Percentiles rank a stretch among this genome's conserved stretches.
These are phyloP conservation scores for Sporisorium sorghi DNA, from an alignment of 1,284 basidiomycete species.

Conservation along the genomic window DNA sequence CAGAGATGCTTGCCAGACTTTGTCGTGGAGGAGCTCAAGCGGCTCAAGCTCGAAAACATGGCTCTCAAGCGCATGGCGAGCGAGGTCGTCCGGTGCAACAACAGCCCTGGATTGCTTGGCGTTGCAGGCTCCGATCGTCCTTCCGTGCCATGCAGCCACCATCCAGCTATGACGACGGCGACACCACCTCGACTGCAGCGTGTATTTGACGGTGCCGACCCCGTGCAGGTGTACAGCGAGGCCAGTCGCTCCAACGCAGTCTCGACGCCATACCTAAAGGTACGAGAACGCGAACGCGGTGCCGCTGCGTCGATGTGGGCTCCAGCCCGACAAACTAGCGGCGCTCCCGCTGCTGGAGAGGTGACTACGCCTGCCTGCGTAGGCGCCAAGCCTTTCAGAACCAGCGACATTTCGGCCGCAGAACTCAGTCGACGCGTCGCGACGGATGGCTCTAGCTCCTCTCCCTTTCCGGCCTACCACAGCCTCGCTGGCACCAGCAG, in stretches of 20 bases:
- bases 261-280: neutral
- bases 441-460: conserved; percentile 1
- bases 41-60: conserved; percentile 49
- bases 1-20: conserved; percentile 25
- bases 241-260: neutral
- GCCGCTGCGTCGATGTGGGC: conserved; percentile 40
- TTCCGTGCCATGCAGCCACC: conserved; percentile 28
- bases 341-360: neutral
- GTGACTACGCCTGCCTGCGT: neutral
- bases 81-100: conserved; percentile 27
- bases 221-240: conserved; percentile 22
- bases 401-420: conserved; percentile 17
- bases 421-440: conserved; percentile 30
- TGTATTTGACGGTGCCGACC: conserved; percentile 25
- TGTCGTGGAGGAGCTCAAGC: conserved; percentile 40
- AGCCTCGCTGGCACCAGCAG: neutral
- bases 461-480: conserved; percentile 1
- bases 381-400: conserved; percentile 9
- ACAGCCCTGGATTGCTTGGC: conserved; percentile 4
- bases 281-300: conserved; percentile 16
- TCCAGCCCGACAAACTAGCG: neutral
- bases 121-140: too few species aligned
- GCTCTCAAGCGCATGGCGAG: conserved; percentile 40
- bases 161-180: conserved; percentile 15
- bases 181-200: conserved; percentile 22